These are phyloP conservation scores for Drosera capensis DNA, from an alignment of 148 eudicot species.

Conservation along the genomic window DNA sequence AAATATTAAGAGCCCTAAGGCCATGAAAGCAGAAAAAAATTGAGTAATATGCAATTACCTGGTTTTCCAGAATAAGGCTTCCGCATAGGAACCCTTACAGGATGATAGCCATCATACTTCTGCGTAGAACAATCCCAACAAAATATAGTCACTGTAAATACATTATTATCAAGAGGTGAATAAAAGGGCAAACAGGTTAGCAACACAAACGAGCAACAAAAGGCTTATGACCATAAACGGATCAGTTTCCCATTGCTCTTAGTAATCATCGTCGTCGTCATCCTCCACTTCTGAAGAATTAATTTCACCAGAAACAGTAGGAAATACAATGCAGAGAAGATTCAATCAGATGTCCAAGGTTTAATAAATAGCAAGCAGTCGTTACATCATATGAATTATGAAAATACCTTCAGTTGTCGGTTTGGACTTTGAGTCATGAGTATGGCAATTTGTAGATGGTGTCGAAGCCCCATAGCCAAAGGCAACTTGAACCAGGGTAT, in stretches of 20 bases:
- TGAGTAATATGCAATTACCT: slow-evolving; percentile 20
- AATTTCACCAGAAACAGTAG: slow-evolving; percentile 12
- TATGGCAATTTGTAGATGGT: slow-evolving; percentile 18
- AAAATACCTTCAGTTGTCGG: slow-evolving; percentile 18
- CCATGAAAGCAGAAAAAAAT: slow-evolving; percentile 1
- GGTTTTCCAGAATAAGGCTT: slow-evolving; percentile 89
- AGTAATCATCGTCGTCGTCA: slow-evolving; percentile 48
- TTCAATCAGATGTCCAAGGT: background rate
- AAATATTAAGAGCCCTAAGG: background rate
- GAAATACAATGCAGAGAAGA: background rate
- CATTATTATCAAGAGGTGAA: background rate
- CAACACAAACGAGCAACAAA: too few relatives aligned
- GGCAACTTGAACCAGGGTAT: slow-evolving; percentile 30
- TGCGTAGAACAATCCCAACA: slow-evolving; percentile 11
- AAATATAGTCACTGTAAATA: background rate
- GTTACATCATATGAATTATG: too few relatives aligned
- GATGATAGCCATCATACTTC: slow-evolving; percentile 65
- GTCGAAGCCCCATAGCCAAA: slow-evolving; percentile 44
- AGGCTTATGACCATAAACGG: too few relatives aligned
- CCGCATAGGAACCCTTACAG: slow-evolving; percentile 52
- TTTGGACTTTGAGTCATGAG: slow-evolving; percentile 12
- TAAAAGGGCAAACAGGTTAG: slow-evolving; percentile 1
- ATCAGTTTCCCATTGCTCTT: slow-evolving; percentile 84
- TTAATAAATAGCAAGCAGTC: slow-evolving; percentile 16
- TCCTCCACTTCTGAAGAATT: slow-evolving; percentile 8